Evolutionary conservation across 805 yeast genomes (phyloP).

Genomic region (Yamadazyma kitorensis): DNA sequence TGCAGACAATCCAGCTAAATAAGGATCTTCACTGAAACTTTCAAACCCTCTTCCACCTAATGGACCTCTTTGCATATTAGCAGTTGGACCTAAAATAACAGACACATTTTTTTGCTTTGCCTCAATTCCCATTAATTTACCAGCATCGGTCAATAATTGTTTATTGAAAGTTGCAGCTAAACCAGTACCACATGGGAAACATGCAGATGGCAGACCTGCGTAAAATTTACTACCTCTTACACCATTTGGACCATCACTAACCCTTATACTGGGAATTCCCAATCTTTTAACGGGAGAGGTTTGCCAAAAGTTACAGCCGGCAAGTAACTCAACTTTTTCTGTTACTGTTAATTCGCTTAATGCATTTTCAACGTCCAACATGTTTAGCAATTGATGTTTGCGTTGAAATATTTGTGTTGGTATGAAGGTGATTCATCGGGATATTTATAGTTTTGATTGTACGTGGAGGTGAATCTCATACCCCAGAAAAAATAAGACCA

Average conservation of each 20-base stretch:
- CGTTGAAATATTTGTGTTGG: too few species aligned
- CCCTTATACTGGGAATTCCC: constrained; percentile 45
- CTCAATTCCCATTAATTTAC: constrained; percentile 29
- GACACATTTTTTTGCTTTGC: constrained; percentile 27
- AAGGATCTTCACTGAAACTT: constrained; percentile 30
- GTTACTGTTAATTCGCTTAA: constrained; percentile 20
- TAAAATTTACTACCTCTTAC: constrained; percentile 28
- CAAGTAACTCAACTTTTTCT: constrained; percentile 22
- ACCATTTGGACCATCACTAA: constrained; percentile 35
- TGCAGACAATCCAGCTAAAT: constrained; percentile 26
- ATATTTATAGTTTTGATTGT: too few species aligned
- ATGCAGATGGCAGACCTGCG: constrained; percentile 25
- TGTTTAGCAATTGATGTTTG: too few species aligned
- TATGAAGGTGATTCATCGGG: too few species aligned
- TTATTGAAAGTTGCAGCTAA: constrained; percentile 32
- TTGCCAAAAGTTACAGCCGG: constrained; percentile 50
- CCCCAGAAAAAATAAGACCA: too few species aligned
- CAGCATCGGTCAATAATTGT: constrained; percentile 28
- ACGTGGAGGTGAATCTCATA: too few species aligned
- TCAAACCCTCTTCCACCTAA: constrained; percentile 33
- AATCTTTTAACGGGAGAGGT: constrained; percentile 37
- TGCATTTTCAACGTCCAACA: constrained; percentile 22
- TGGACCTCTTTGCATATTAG: constrained; percentile 31
- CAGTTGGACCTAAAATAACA: constrained; percentile 31
- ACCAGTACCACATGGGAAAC: constrained; percentile 33